These are phyloP conservation scores for Gentiana straminea DNA, from an alignment of 257 asterid species.

Conservation along the genomic window DNA sequence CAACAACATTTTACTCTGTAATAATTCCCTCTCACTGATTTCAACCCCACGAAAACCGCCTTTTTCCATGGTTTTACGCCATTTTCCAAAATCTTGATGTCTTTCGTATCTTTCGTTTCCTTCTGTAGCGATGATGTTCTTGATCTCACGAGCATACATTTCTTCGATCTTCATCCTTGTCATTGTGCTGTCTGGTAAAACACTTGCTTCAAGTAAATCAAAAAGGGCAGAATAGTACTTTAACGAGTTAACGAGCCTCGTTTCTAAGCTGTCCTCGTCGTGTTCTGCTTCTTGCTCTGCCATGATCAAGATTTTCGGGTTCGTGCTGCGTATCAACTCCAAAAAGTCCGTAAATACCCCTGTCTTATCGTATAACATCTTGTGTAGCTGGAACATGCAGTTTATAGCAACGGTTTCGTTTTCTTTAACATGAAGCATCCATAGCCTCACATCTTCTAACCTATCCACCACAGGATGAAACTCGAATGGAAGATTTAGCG, in stretches of 20 bases:
- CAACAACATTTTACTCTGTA: conserved; percentile 71
- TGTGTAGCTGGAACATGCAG: conserved; percentile 73
- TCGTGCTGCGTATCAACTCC: conserved; percentile 72
- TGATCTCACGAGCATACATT: conserved; percentile 57
- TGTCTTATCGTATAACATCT: conserved; percentile 53
- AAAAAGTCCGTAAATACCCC: conserved; percentile 50
- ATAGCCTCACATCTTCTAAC: conserved; percentile 83
- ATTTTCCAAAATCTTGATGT: conserved; percentile 46
- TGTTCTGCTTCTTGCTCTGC: conserved; percentile 87
- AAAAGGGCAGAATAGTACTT: conserved; percentile 69
- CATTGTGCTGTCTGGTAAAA: conserved; percentile 34
- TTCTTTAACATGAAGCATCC: conserved; percentile 99
- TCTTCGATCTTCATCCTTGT: conserved; percentile 68
- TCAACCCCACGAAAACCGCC: conserved; percentile 49
- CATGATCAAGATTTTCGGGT: conserved; percentile 44
- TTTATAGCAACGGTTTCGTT: conserved; percentile 67
- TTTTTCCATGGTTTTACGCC: conserved; percentile 61
- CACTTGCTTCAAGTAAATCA: conserved; percentile 54
- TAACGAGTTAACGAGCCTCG: conserved; percentile 48
- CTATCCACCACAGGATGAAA: conserved; percentile 92
- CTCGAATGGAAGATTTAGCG: conserved; percentile 52
- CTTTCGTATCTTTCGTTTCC: conserved; percentile 76
- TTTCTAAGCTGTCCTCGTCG: conserved; percentile 41
- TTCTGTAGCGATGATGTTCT: conserved; percentile 66
- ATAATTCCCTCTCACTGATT: conserved; percentile 46